Percentiles rank a stretch among this genome's conserved stretches.
phyloP scores from a whole-genome alignment of 345 rosid species.

The Linum tenue region DNA sequence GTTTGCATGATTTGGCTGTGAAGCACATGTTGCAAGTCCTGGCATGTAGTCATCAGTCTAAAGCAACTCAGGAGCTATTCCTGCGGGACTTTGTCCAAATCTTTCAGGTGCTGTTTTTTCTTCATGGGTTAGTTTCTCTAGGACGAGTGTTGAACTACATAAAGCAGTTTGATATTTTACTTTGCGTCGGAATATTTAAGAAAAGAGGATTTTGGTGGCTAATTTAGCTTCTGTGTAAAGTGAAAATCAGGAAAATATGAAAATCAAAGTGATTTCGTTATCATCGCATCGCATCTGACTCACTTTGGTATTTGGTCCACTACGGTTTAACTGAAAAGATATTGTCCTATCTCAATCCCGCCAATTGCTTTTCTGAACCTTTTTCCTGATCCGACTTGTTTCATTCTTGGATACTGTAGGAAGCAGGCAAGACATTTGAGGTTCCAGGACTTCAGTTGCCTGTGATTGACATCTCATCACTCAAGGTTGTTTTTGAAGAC shows the following conservation, averaged over 20 bases:
- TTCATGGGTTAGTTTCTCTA: slow-evolving; percentile 5
- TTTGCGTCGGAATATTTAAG: not conserved
- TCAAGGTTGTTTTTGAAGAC: slow-evolving; percentile 78
- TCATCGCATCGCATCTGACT: no score
- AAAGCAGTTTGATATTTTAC: not conserved
- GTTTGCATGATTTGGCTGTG: slow-evolving; percentile 82
- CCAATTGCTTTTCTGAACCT: not conserved
- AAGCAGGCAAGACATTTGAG: slow-evolving; percentile 77
- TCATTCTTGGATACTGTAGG: slow-evolving; percentile 40
- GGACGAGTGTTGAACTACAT: not conserved
- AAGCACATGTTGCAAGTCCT: slow-evolving; percentile 70
- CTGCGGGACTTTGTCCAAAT: slow-evolving; percentile 72
- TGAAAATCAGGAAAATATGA: no score
- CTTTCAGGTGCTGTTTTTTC: slow-evolving; percentile 51
- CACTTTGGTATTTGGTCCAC: not conserved
- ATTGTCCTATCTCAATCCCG: not conserved
- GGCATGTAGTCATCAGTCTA: slow-evolving; percentile 77
- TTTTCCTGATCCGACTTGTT: slow-evolving; percentile 9
- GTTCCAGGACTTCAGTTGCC: slow-evolving; percentile 72
- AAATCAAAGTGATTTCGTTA: no score
- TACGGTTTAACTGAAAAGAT: not conserved
- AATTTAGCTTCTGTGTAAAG: not conserved
- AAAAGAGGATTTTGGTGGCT: not conserved
- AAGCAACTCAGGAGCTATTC: slow-evolving; percentile 81
- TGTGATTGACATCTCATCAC: slow-evolving; percentile 61